Conservation (phyloP, 345 rosid species). For the Theobroma cacao region DNA sequence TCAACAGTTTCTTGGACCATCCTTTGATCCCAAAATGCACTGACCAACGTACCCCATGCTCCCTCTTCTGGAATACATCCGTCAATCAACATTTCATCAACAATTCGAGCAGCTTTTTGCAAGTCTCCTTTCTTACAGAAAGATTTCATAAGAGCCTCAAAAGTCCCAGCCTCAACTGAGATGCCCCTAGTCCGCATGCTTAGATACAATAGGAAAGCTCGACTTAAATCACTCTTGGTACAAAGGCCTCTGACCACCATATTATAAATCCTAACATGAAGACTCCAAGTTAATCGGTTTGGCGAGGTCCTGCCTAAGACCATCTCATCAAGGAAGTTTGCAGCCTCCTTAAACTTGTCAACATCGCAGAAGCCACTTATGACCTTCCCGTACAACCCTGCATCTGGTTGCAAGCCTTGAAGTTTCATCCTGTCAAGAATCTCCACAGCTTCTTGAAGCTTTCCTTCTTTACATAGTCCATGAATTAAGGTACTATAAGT, state of each 20-base stretch:
- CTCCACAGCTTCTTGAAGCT: constrained; percentile 62
- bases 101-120: constrained; percentile 54
- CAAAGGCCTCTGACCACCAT: constrained; percentile 61
- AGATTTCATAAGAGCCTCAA: constrained; percentile 43
- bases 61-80: constrained; percentile 59
- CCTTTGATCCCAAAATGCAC: constrained; percentile 40
- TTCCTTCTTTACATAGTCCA: constrained; percentile 80
- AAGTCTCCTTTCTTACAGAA: constrained; percentile 57
- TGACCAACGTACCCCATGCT: constrained; percentile 49
- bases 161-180: constrained; percentile 45
- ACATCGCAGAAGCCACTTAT: constrained; percentile 54
- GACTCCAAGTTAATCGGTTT: constrained; percentile 69
- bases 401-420: constrained; percentile 85
- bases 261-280: constrained; percentile 66
- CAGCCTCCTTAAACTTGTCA: constrained; percentile 68
- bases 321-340: constrained; percentile 87
- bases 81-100: constrained; percentile 68
- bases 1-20: constrained; percentile 33
- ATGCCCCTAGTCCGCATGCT: constrained; percentile 71
- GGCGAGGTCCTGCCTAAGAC: constrained; percentile 57
- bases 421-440: constrained; percentile 87
- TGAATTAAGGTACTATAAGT: constrained; percentile 62
- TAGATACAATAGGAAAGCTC: constrained; percentile 57
- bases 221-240: constrained; percentile 33
- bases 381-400: constrained; percentile 75